Evolutionary conservation across 202 grass and related monocot genomes (phyloP).

Genomic region (Dendrocalamus latiflorus): DNA sequence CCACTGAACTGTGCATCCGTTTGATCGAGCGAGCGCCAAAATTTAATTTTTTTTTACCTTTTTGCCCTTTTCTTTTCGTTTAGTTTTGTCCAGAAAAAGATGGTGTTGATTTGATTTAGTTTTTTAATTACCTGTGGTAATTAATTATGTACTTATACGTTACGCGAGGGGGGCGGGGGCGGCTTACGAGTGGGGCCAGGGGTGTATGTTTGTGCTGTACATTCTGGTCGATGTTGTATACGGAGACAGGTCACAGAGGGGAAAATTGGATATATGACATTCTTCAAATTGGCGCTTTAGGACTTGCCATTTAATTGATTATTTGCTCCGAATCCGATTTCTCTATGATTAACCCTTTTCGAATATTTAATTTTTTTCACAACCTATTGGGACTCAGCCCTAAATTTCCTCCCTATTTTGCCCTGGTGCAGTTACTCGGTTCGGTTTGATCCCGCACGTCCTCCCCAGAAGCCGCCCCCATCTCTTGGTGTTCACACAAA

Average conservation of each 20-base stretch:
- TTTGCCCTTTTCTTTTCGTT: conserved; percentile 2
- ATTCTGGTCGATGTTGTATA: conserved; percentile 26
- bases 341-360: too few relatives aligned
- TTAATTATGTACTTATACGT: conserved; percentile 59
- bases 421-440: too few relatives aligned
- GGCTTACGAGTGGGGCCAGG: conserved; percentile 1
- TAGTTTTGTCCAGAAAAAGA: conserved; percentile 70
- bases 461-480: too few relatives aligned
- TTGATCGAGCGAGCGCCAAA: conserved; percentile 28
- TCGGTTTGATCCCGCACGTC: too few relatives aligned
- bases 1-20: conserved; percentile 15
- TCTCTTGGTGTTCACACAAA: too few relatives aligned
- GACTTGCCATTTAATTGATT: too few relatives aligned
- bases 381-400: too few relatives aligned
- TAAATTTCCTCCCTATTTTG: too few relatives aligned
- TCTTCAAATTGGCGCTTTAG: too few relatives aligned
- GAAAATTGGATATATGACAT: too few relatives aligned
- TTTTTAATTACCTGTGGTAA: conserved; percentile 61
- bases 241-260: background rate
- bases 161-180: background rate
- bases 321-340: too few relatives aligned
- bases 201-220: conserved; percentile 42
- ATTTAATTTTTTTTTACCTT: conserved; percentile 11
- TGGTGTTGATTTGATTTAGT: conserved; percentile 67
- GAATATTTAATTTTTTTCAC: too few relatives aligned